phyloP scores from a whole-genome alignment of 768 basidiomycete genomes.

The Amyloporia xantha region DNA sequence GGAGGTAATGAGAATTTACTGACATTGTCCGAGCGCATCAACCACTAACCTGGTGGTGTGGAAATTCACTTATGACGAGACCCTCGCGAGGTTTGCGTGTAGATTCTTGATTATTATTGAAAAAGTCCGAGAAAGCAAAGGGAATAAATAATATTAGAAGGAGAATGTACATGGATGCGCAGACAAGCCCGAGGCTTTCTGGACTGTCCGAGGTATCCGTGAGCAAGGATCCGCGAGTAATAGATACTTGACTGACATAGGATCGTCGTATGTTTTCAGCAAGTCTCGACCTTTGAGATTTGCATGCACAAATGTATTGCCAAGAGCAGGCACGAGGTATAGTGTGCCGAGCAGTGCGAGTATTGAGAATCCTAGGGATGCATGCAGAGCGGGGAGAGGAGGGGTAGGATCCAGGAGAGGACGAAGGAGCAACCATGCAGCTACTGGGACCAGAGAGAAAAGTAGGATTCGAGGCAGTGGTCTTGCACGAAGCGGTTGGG shows the following conservation, averaged over 20 bases:
- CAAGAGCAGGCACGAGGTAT: slow-evolving; percentile 78
- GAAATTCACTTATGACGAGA: slow-evolving; percentile 60
- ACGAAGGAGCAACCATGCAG: slow-evolving; percentile 65
- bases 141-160: slow-evolving; percentile 90
- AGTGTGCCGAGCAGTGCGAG: slow-evolving; percentile 74
- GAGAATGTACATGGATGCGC: slow-evolving; percentile 83
- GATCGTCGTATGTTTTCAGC: slow-evolving; percentile 70
- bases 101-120: slow-evolving; percentile 40
- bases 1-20: not conserved
- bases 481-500: slow-evolving; percentile 14
- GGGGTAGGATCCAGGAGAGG: slow-evolving; percentile 67
- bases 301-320: slow-evolving; percentile 72
- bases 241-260: slow-evolving; percentile 45
- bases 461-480: slow-evolving; percentile 34
- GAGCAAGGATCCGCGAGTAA: not conserved
- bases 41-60: slow-evolving; percentile 66
- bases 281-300: slow-evolving; percentile 83
- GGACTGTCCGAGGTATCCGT: slow-evolving; percentile 46
- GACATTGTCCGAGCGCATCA: not conserved
- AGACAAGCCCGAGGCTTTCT: slow-evolving; percentile 89
- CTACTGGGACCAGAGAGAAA: slow-evolving; percentile 57
- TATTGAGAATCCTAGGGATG: slow-evolving; percentile 77
- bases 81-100: slow-evolving; percentile 44
- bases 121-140: slow-evolving; percentile 81
- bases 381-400: slow-evolving; percentile 65